A percentile compares a stretch with the other conserved stretches of the same genome.
These are phyloP conservation scores for Nicotiana benthamiana DNA, from an alignment of 257 asterid species.

Conservation along the genomic window DNA sequence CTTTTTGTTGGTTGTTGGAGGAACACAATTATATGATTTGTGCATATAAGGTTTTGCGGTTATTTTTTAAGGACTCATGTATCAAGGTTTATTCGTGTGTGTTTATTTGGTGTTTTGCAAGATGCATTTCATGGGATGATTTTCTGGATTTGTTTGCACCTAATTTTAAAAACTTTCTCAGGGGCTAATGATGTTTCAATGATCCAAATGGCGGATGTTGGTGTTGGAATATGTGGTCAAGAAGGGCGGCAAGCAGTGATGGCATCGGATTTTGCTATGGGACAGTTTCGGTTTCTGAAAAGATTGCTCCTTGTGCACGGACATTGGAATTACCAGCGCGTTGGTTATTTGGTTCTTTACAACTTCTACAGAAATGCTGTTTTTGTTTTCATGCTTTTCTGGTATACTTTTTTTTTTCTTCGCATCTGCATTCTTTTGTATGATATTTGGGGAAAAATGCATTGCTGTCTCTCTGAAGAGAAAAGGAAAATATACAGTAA, in stretches of 20 bases:
- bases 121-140: constrained; percentile 4
- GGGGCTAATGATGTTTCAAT: constrained; percentile 99
- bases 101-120: background rate
- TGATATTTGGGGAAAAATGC: background rate
- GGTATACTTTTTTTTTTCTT: constrained; percentile 40
- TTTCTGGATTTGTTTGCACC: constrained; percentile 12
- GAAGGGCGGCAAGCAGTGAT: constrained; percentile 99
- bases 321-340: constrained; percentile 95
- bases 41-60: background rate
- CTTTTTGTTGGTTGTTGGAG: background rate
- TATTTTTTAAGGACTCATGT: constrained; percentile 1
- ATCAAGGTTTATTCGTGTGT: background rate
- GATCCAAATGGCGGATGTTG: constrained; percentile 99
- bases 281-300: constrained; percentile 85
- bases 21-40: background rate
- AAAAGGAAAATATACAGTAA: background rate
- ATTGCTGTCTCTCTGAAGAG: background rate
- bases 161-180: constrained; percentile 26
- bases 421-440: background rate
- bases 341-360: constrained; percentile 86
- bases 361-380: constrained; percentile 98
- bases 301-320: constrained; percentile 95
- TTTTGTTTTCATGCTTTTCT: constrained; percentile 94
- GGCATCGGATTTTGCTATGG: constrained; percentile 99
- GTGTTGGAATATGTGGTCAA: constrained; percentile 98